Percentiles rank a stretch among this genome's conserved stretches.
These are phyloP conservation scores for Sclerospora graminicola DNA, from an alignment of 352 stramenopile species.

Conservation along the genomic window DNA sequence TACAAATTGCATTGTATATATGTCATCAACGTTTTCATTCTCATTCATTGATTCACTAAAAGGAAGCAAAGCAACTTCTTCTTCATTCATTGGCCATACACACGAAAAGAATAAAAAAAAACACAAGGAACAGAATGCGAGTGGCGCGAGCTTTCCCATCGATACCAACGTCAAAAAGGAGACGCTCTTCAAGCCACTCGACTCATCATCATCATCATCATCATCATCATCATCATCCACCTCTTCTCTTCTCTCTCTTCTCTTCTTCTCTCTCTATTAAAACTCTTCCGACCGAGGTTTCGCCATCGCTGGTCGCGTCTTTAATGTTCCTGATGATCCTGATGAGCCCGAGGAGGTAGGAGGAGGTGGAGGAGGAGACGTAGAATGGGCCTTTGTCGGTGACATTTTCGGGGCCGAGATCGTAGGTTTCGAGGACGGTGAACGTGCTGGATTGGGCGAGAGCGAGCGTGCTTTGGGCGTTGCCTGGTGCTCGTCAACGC, in stretches of 20 bases:
- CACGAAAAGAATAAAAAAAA: constrained; percentile 18
- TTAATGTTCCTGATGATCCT: too few species aligned
- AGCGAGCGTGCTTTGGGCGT: constrained; percentile 25
- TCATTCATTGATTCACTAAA: too few species aligned
- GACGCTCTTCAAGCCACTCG: constrained; percentile 10
- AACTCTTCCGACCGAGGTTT: constrained; percentile 34
- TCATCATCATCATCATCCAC: too few species aligned
- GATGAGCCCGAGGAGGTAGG: too few species aligned
- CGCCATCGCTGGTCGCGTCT: constrained; percentile 7
- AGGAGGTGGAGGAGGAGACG: constrained; percentile 11
- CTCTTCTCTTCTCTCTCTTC: too few species aligned
- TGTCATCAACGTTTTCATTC: too few species aligned
- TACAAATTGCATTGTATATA: too few species aligned
- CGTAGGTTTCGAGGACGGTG: constrained; percentile 6
- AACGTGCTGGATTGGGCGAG: constrained; percentile 23
- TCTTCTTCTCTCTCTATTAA: constrained; percentile 27
- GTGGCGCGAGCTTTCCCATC: constrained; percentile 20
- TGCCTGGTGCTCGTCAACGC: constrained; percentile 30
- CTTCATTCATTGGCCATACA: too few species aligned
- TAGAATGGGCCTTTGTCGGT: constrained; percentile 8
- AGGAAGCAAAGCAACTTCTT: too few species aligned
- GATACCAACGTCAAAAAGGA: constrained; percentile 34
- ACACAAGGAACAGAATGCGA: constrained; percentile 21
- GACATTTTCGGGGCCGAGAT: constrained; percentile 10
- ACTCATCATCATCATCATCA: too few species aligned